phyloP scores from a whole-genome alignment of 2,329 filamentous ascomycete species.

The Fusarium napiforme region DNA sequence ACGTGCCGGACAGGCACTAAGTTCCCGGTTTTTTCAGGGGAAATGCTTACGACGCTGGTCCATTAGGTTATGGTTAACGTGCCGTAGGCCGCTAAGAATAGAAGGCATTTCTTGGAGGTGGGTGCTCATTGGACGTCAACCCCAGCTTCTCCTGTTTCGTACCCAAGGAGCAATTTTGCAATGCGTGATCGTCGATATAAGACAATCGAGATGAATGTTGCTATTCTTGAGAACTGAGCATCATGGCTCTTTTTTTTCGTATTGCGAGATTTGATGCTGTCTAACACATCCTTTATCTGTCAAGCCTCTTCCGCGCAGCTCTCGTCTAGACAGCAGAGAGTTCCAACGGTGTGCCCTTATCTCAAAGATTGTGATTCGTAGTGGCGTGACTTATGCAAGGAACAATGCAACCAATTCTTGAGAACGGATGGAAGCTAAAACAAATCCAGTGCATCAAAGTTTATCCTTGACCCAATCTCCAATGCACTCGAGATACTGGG shows the following conservation, averaged over 20 bases:
- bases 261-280: conserved; percentile 15
- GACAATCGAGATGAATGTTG: conserved; percentile 28
- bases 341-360: neutral
- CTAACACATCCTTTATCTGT: neutral
- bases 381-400: conserved; percentile 32
- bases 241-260: conserved; percentile 2
- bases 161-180: conserved; percentile 38
- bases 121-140: conserved; percentile 30
- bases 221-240: conserved; percentile 4
- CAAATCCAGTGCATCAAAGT: conserved; percentile 13
- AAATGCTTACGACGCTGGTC: conserved; percentile 36
- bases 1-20: conserved; percentile 33
- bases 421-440: conserved; percentile 19
- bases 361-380: neutral
- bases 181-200: conserved; percentile 33
- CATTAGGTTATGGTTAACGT: conserved; percentile 23
- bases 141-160: conserved; percentile 39
- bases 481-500: conserved; percentile 14
- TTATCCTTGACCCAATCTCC: conserved; percentile 26
- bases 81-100: conserved; percentile 38
- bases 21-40: conserved; percentile 42
- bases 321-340: neutral
- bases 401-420: conserved; percentile 8
- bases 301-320: conserved; percentile 1
- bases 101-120: conserved; percentile 11